These are phyloP conservation scores for Eimeria acervulina DNA, from an alignment of 169 alveolate genomes.

Conservation along the genomic window DNA sequence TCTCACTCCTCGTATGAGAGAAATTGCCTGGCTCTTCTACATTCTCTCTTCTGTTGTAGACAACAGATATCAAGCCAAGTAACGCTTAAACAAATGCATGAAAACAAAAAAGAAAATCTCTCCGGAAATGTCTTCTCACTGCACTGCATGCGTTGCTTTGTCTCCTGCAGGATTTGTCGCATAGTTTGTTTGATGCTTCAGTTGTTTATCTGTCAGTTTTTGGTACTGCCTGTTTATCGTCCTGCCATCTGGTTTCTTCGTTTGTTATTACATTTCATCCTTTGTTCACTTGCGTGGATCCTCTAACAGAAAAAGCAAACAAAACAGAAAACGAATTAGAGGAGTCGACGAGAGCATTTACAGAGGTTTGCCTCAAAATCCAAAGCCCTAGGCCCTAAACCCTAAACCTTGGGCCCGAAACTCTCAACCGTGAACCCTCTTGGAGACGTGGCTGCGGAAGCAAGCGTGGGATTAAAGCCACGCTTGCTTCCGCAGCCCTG, in stretches of 20 bases:
- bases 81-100: too few species aligned
- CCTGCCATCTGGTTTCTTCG: not conserved
- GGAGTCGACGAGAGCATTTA: not conserved
- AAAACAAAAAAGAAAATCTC: too few species aligned
- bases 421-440: not conserved
- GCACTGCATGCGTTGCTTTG: too few species aligned
- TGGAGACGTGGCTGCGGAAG: not conserved
- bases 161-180: too few species aligned
- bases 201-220: too few species aligned
- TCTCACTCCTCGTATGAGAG: not conserved
- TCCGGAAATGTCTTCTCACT: too few species aligned
- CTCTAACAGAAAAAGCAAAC: slow-evolving; percentile 19
- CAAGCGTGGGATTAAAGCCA: not conserved
- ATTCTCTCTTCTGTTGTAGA: not conserved
- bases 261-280: not conserved
- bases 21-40: not conserved
- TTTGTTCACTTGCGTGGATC: not conserved
- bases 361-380: slow-evolving; percentile 5
- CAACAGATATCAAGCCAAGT: too few species aligned
- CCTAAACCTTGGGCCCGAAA: not conserved
- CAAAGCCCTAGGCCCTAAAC: not conserved
- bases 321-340: slow-evolving; percentile 27
- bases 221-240: too few species aligned
- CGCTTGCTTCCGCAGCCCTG: too few species aligned
- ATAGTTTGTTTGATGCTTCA: too few species aligned